phyloP scores from a whole-genome alignment of 768 basidiomycete genomes.

The Lentinula lateritia region DNA sequence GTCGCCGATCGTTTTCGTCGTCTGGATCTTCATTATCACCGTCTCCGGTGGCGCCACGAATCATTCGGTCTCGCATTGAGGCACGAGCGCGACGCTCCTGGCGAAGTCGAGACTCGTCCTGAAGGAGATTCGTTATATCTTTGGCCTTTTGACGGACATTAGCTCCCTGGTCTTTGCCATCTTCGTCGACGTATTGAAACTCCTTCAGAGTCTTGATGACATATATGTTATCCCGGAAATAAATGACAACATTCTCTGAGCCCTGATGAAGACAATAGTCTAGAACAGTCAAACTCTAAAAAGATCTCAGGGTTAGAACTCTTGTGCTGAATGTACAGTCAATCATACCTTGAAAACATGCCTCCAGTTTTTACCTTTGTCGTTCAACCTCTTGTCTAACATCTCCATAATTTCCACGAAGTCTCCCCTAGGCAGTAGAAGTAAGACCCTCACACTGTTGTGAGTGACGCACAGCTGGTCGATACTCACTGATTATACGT shows the following conservation, averaged over 20 bases:
- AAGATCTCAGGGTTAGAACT: not conserved
- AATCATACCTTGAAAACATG: constrained; percentile 91
- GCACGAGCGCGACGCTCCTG: constrained; percentile 82
- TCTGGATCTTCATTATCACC: constrained; percentile 35
- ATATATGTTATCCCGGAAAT: constrained; percentile 96
- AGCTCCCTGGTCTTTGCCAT: constrained; percentile 96
- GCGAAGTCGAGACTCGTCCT: constrained; percentile 79
- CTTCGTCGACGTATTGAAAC: constrained; percentile 95
- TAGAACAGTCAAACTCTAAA: constrained; percentile 82
- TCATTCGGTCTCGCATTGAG: constrained; percentile 93
- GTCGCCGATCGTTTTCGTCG: constrained; percentile 38
- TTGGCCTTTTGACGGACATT: constrained; percentile 97
- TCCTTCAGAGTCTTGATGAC: constrained; percentile 98
- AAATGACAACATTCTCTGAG: constrained; percentile 96
- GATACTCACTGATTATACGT: constrained; percentile 89
- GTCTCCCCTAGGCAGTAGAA: constrained; percentile 52
- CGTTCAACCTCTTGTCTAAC: constrained; percentile 96
- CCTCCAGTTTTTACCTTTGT: constrained; percentile 99
- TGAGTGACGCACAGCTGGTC: not conserved
- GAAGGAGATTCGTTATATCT: constrained; percentile 91
- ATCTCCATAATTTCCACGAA: constrained; percentile 99
- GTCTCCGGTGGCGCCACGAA: constrained; percentile 46
- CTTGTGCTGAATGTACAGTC: not conserved
- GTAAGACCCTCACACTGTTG: not conserved
- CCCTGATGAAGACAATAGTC: constrained; percentile 96